Evolutionary conservation across 75 land plant genomes (phyloP).

Genomic region (Azolla pinnata): DNA sequence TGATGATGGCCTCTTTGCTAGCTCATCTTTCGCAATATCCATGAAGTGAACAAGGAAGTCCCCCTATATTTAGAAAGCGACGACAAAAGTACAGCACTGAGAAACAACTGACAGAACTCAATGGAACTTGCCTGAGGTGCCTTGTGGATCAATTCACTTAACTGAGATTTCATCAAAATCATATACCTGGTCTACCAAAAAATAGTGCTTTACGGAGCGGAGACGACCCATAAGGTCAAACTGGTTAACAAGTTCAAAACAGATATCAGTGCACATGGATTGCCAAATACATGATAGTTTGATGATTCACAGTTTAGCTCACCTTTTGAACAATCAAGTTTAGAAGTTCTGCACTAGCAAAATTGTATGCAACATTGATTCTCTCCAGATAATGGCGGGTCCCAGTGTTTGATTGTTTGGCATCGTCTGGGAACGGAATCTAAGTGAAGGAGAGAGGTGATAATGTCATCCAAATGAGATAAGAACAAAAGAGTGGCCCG

Average conservation of each 20-base stretch:
- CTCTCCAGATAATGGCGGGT: conserved; percentile 78
- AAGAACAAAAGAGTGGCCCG: background rate
- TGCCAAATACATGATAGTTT: too few relatives aligned
- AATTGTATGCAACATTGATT: conserved; percentile 79
- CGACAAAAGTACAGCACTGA: background rate
- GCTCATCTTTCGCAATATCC: conserved; percentile 96
- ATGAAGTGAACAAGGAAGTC: conserved; percentile 98
- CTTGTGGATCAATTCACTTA: too few relatives aligned
- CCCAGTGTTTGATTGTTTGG: conserved; percentile 50
- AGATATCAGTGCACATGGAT: too few relatives aligned
- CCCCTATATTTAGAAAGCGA: conserved; percentile 41
- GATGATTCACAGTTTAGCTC: too few relatives aligned
- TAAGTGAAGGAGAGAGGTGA: conserved; percentile 10
- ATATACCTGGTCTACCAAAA: conserved; percentile 80
- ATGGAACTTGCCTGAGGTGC: too few relatives aligned
- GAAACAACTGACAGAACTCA: too few relatives aligned
- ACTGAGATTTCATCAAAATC: too few relatives aligned
- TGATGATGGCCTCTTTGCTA: conserved; percentile 53
- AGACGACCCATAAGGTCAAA: conserved; percentile 84
- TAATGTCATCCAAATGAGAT: too few relatives aligned
- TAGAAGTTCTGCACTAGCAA: conserved; percentile 85
- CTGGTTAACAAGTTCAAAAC: conserved; percentile 21
- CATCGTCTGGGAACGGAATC: conserved; percentile 66
- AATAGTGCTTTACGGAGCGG: conserved; percentile 86
- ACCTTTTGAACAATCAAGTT: conserved; percentile 79